Evolutionary conservation across 2,329 filamentous ascomycete genomes (phyloP), one percentile per base, ranked within the genome.

Genomic region (Penicillium occitanis): DNA sequence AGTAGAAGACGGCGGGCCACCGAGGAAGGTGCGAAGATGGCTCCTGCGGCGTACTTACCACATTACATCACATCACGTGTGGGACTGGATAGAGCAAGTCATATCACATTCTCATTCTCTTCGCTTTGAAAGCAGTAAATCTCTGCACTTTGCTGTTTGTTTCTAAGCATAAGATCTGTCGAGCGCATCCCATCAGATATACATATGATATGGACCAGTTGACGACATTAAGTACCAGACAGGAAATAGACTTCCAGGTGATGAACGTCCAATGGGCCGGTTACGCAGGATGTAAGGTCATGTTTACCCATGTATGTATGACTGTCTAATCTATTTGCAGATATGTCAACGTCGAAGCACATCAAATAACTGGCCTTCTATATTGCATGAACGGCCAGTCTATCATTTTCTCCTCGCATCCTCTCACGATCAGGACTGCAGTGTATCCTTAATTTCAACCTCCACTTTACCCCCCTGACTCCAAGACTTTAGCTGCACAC

Each of bases 361-460:
- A 22, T 35, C 30, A 37, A 14, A 22, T n/a, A 2, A n/a, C 11
- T 14, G 11, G 53, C 53, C 10, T 13, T 40, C 10, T 57, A 14
- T 57, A 57, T 40, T 22, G n/a, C 53, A 57, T 25, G 33, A 25
- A 37, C 37, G 17, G 25, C 22, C 37, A 14, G 57, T 30, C 22
- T 28, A 40, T 28, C 25, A 60, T 46, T 46, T 50, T 30, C 19
- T 22, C 14, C 57, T 25, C 22, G 17, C 35, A 59, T 44, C 17
- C 19, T 22, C 53, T 48, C 30, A 7, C 17, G 25, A 40, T 64
- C 40, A 64, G 5, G 46, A 77, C 72, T 78, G 75, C 63, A 78
- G 75, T 5, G 86, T 86, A 77, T 92, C 83, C 66, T 78, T 81
- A 70, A 96, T 87, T 80, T 92, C 87, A 69, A 96, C 78, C 70